Base-by-base conservation (phyloP, 225 moss, liverwort and hornwort genomes). In the Antitrichia curtipendula region DNA sequence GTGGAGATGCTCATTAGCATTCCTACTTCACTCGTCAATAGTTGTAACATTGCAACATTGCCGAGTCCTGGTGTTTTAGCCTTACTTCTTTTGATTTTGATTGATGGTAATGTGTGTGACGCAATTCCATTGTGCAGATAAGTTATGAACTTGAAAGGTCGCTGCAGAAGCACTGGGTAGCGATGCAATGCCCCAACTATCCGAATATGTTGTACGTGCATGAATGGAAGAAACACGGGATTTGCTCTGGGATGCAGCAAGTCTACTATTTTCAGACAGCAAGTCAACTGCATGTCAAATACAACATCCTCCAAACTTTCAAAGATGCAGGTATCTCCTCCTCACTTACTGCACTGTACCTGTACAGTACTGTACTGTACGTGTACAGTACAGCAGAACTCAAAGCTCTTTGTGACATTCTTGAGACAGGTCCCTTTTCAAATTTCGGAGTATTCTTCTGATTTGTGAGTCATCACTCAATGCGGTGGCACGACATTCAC, bases 221-320 rank as follows among this genome's bases (percentile, higher is more conserved):
- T 43, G 70, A 52, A 59, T 89, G 89, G 89, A 63, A 25, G 64
- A 89, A 91, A 72, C 91, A 89, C 69, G 87, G 85, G 23, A 50
- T 73, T 34, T 89, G 89, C 89, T 89, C 89, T 49, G 64, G 80
- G 13, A 82, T 91, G 89, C 28, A 85, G 47, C 69, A n/a, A 27
- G 10, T 9, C 20, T 7, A 54, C 40, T 89, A 85, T 82, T 87
- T 91, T 12, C 66, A 76, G 32, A 62, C 69, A 65, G 32, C 75
- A 47, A 77, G 85, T 12, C 10, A 58, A 16, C 43, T 89, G 56
- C 89, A 87, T 28, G 8, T 23, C 71, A 17, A 45, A 41, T 85
- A 89, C 31, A 53, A 82, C 82, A 82, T 68, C 66, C 82, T 82
- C 69, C 38, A 54, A 52, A 13, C 22, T 54, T 54, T 83, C 19